Percentiles rank a stretch among this genome's conserved stretches.
These are phyloP conservation scores for Schwanniomyces yamadae DNA, from an alignment of 805 yeast species.

Conservation along the genomic window DNA sequence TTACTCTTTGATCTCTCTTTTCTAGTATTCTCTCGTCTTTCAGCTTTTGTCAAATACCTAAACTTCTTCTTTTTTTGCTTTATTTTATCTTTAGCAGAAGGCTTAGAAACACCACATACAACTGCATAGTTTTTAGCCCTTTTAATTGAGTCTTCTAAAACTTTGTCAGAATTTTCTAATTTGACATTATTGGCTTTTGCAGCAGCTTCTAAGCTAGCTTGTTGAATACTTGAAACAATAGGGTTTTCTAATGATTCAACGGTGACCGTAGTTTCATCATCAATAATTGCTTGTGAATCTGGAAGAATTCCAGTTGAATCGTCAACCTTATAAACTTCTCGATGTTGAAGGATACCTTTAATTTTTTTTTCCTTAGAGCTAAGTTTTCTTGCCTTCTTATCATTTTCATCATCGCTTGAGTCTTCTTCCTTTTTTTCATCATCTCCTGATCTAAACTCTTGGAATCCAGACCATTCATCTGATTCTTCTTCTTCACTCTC, in stretches of 20 bases:
- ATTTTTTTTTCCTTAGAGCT: conserved; percentile 11
- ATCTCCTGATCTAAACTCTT: conserved; percentile 19
- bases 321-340: conserved; percentile 35
- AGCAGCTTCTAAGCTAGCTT: conserved; percentile 35
- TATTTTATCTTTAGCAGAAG: conserved; percentile 24
- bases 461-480: conserved; percentile 44
- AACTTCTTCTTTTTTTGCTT: conserved; percentile 72
- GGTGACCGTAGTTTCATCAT: conserved; percentile 43
- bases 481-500: conserved; percentile 14
- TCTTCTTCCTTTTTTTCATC: conserved; percentile 16
- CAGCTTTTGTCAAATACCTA: conserved; percentile 79
- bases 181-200: conserved; percentile 74
- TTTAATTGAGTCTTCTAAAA: conserved; percentile 69
- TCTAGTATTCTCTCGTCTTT: conserved; percentile 54
- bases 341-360: conserved; percentile 47
- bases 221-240: conserved; percentile 27
- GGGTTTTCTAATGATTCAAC: conserved; percentile 49
- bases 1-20: conserved; percentile 30
- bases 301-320: conserved; percentile 17
- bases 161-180: conserved; percentile 61
- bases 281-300: conserved; percentile 37
- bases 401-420: conserved; percentile 9
- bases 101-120: conserved; percentile 51
- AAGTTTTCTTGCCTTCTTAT: background rate
- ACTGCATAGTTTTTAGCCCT: conserved; percentile 84